A percentile compares a stretch with the other conserved stretches of the same genome.
These are phyloP conservation scores for Ophiostoma triangulosporum DNA, from an alignment of 2,329 filamentous ascomycete species.

Conservation along the genomic window DNA sequence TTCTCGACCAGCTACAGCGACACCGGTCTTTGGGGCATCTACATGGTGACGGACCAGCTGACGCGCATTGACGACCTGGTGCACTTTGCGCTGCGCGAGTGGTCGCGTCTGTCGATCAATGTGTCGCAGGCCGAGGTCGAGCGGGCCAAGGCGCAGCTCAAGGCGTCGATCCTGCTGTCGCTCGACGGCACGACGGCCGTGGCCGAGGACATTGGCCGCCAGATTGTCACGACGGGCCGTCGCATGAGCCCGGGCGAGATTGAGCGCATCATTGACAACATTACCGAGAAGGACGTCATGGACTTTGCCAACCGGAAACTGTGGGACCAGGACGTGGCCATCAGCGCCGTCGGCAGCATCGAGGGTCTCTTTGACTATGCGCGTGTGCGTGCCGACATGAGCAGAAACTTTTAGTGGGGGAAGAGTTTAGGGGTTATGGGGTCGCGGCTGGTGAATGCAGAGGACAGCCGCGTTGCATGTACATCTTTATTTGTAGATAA, in stretches of 20 bases:
- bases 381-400: conserved; percentile 24
- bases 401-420: conserved; percentile 21
- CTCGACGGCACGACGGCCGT: conserved; percentile 95
- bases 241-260: conserved; percentile 87
- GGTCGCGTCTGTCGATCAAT: conserved; percentile 83
- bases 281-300: conserved; percentile 95
- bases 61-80: conserved; percentile 86
- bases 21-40: conserved; percentile 99
- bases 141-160: conserved; percentile 97
- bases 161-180: conserved; percentile 92
- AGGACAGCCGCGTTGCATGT: background rate
- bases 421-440: background rate
- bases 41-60: conserved; percentile 84
- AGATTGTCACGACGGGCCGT: conserved; percentile 94
- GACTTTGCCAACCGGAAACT: conserved; percentile 87
- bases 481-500: background rate
- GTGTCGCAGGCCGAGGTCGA: conserved; percentile 86
- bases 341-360: conserved; percentile 85
- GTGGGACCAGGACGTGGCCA: conserved; percentile 93
- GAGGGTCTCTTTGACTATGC: conserved; percentile 70
- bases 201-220: conserved; percentile 95
- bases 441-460: background rate
- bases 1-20: conserved; percentile 99
- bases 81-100: conserved; percentile 97
- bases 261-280: conserved; percentile 75